Evolutionary conservation across 306 rosid species (phyloP), one percentile per base, ranked within the genome.

Genomic region (Casuarina cunninghamiana): DNA sequence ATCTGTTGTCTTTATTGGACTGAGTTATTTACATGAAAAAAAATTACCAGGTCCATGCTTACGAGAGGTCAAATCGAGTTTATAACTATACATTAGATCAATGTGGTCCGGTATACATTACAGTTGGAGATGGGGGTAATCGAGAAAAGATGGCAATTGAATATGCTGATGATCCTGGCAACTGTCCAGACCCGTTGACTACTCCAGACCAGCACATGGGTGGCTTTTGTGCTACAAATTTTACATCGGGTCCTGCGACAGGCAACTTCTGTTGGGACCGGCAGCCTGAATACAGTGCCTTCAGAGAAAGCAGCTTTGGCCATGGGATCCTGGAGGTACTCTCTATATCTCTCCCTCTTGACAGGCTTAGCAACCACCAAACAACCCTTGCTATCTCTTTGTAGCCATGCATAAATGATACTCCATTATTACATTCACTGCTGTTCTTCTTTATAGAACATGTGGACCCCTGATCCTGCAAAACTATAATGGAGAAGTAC

Each of bases 81-180:
- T 89, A 84, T 63, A 88, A 91, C 71, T 91, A 91, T 80, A 83
- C 79, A 60, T 81, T 93, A 87, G 93, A 93, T 84, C 90, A 92
- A 3, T 91, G 97, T 54, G 97, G 95, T 73, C 95, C 98, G 60
- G 88, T 93, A 46, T 78, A 93, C 74, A 78, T 93, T 75, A 79
- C 92, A 17, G 82, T 93, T 63, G 98, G 97, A 55, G 98, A 93
- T 69, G 97, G 95, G 43, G 98, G 95, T 66, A 93, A 93, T 45
- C 83, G 93, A 82, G 98, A 93, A 87, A 91, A 89, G 87, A 89
- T 91, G 98, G 84, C 98, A 49, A 73, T 77, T 42, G 17, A 61
- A 10, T 72, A 87, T 19, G 87, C 90, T 45, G 93, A 91, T 74
- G 93, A 88, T 60, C 92, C 89, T 21, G 93, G 90, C 73, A 71